Base-by-base conservation (phyloP, 768 basidiomycete genomes). In the Tulasnella sp. region DNA sequence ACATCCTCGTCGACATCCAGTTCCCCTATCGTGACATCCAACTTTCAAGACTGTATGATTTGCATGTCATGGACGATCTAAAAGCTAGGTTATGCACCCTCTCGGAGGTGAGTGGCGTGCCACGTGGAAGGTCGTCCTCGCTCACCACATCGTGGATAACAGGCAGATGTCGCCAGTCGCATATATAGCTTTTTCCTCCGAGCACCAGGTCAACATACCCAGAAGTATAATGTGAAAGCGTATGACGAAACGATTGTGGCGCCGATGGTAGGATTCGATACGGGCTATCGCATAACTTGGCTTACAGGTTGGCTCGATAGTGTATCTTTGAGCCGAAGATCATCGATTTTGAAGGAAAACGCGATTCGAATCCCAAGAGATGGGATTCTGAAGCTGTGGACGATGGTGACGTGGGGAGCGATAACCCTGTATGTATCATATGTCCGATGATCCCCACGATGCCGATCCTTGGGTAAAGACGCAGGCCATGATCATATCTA, bases 181-280 rank as follows among this genome's bases (percentile, higher is more conserved):
- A 68, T 90, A 43, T 92, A 90, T 68, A 91, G 96, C 66, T 92
- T 98, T 63, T 78, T 84, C 19, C 86, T 94, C 12, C 77, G 93
- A 35, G 72, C 78, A 51, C 84, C 91, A 4, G 81, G 80, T 35
- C 76, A 79, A 52, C 71, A 81, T 12, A 84, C 92, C 0, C 79
- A 86, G 67, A 96, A 96, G 66, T 97, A 92, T 67, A 84, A 81
- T 25, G 71, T 96, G 41, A 81, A 91, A 25, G 84, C 88, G 2
- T 98, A 96, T 66, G 94, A 98, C 66, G 96, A 99, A 69, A 83
- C 87, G 50, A 93, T 96, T 59, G 73, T 97, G 31, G 91, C 93
- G 0, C 89, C 94, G 2, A 88, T 94, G 83, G 96, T 92, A 64
- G 62, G 76, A 11, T 17, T 15, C 6, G 17, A 23, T 23, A 32